Evolutionary conservation across 2,329 filamentous ascomycete species (phyloP), one percentile per base, ranked within the genome.

Genomic region (Xylaria multiplex): DNA sequence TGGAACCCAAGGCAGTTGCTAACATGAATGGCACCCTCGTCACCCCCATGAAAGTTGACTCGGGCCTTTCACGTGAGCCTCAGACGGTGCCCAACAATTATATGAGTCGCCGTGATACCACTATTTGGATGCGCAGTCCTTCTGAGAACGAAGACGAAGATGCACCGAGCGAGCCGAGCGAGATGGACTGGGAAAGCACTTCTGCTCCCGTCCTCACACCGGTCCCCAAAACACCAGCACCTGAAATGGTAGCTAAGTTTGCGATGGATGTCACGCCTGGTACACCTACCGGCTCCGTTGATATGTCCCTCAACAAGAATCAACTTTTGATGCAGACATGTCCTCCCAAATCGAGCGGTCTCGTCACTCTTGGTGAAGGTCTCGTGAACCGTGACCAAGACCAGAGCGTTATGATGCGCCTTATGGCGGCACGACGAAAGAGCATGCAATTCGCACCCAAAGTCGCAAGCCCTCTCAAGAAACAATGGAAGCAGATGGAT

Each of bases 381-480:
- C 76, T 86, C 4, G 74, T 88, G 62, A 79, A 77, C 62, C 78
- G 77, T 56, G 81, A 85, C 57, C 86, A 86, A 77, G 85, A 89
- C 72, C 81, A 86, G 72, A 81, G 81, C 22, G 82, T 91, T 62
- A 80, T 88, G 67, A 83, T 87, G 78, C 83, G 88, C 54, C 80
- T 94, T 67, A 88, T 92, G 83, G 88, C 90, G 11, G 91, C 91
- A 0, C 84, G 91, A 67, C 84, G 92, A 67, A 93, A 92, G 85
- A 95, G 90, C 74, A 77, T 93, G 77, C 90, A 92, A 74, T 93
- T 90, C 81, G 90, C 90, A 37, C 92, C 91, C 35, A 91, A 91
- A 79, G 81, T 93, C 64, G 89, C 86, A 19, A 94, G 91, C 77
- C 92, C 91, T 2, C 79, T 94, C 71, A 85, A 87, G 30, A 87